These are phyloP conservation scores for Gyromitra esculenta DNA, from an alignment of 2,329 filamentous ascomycete species.

Conservation along the genomic window DNA sequence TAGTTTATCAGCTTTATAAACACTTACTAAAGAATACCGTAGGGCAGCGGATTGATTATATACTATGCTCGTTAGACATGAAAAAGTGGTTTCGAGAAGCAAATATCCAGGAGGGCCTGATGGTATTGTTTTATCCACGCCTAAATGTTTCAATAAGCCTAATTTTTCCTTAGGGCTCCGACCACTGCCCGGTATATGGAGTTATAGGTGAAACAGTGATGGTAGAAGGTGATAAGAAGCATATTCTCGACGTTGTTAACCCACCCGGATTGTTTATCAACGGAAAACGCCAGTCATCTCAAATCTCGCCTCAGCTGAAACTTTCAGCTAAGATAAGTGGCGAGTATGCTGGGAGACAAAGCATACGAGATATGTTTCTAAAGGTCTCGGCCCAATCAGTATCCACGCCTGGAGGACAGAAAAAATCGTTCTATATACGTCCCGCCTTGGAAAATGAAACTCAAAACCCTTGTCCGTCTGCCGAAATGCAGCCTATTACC, in stretches of 20 bases:
- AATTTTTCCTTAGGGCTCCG: slow-evolving; percentile 72
- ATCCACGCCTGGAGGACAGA: slow-evolving; percentile 42
- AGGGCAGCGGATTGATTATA: slow-evolving; percentile 91
- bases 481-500: not conserved
- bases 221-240: slow-evolving; percentile 64
- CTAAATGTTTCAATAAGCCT: slow-evolving; percentile 48
- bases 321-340: slow-evolving; percentile 84
- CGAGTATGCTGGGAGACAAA: slow-evolving; percentile 85
- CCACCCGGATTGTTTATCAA: slow-evolving; percentile 74
- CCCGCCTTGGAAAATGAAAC: not conserved
- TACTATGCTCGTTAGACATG: slow-evolving; percentile 82
- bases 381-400: slow-evolving; percentile 64
- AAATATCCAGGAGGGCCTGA: slow-evolving; percentile 90
- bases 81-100: slow-evolving; percentile 80
- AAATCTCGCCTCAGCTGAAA: slow-evolving; percentile 72
- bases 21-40: slow-evolving; percentile 12
- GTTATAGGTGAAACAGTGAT: slow-evolving; percentile 72
- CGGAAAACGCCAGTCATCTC: slow-evolving; percentile 73
- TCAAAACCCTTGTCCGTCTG: not conserved
- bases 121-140: slow-evolving; percentile 63
- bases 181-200: slow-evolving; percentile 94
- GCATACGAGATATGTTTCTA: slow-evolving; percentile 92
- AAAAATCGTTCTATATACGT: slow-evolving; percentile 5
- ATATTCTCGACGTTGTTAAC: slow-evolving; percentile 80
- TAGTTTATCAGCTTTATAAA: not conserved